Evolutionary conservation across 2,329 filamentous ascomycete genomes (phyloP), one percentile per base, ranked within the genome.

Genomic region (Bimuria novae-zelandiae): DNA sequence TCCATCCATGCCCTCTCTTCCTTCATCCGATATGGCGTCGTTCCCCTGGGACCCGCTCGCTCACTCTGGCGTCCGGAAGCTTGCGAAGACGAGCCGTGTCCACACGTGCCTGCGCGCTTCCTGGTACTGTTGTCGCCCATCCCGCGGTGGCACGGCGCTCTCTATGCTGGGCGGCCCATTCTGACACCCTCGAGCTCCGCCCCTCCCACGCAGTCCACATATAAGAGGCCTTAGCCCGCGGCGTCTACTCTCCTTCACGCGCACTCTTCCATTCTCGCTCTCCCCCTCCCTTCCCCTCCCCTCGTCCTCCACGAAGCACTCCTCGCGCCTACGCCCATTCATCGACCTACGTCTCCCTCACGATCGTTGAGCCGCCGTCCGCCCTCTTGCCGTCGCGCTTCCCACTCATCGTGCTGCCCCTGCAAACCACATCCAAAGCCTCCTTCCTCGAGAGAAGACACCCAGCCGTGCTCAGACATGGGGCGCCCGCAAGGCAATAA

Each of bases 1-100:
- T 33, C 49, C 17, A 52, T 47, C 49, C 23, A 52, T 42, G 25
- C 50, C 33, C 43, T 47, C 50, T 48, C 43, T 52, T 52, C 43
- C 50, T 27, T 52, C n/a, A n/a, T 47, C 36, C 43, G 19, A 52
- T 52, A 52, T 52, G 25, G 50, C 27, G 35, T 42, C 43, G 33
- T 42, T 41, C 29, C 49, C 50, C 27, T 44, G 35, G 35, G 33
- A 48, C 19, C 35, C 43, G 36, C 42, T 27, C 22, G 16, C 41
- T 51, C 44, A 52, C 50, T 52, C 35, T 48, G 27, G 43, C 36
- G 50, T 43, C 43, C 36, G 21, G 19, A 29, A 52, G 32, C 19
- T 44, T 52, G 27, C 29, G 12, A 52, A 48, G 44, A 49, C n/a
- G 36, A 52, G 50, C 27, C 50, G 10, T 49, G 43, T 52, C 43